Evolutionary conservation across 2,329 filamentous ascomycete species (phyloP).

Genomic region (Macrophomina tecta): DNA sequence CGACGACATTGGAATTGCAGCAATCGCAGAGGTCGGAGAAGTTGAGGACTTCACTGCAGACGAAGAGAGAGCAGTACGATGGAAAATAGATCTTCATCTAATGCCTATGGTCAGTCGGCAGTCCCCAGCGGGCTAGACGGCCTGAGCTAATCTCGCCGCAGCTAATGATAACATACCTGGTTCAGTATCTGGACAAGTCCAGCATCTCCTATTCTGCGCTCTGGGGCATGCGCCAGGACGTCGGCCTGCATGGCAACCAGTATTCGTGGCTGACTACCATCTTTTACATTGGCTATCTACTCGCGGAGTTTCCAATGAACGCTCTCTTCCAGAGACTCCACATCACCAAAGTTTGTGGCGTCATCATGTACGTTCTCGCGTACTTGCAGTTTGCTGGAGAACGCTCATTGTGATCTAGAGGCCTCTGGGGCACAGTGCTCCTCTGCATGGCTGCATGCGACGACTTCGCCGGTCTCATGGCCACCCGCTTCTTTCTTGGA

Average conservation of each 20-base stretch:
- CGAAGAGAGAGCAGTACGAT: conserved; percentile 57
- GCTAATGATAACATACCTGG: conserved; percentile 33
- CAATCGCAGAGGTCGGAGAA: not conserved
- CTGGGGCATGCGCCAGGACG: conserved; percentile 34
- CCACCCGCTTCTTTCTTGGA: conserved; percentile 69
- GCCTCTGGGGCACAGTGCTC: conserved; percentile 19
- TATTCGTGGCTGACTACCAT: conserved; percentile 38
- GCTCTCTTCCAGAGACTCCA: conserved; percentile 28
- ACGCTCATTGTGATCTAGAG: not conserved
- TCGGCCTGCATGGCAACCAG: conserved; percentile 34
- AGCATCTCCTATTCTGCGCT: conserved; percentile 34
- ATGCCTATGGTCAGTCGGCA: conserved; percentile 1
- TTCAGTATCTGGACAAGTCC: conserved; percentile 34
- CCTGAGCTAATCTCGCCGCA: conserved; percentile 21
- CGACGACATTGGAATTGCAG: conserved; percentile 12
- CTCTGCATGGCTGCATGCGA: conserved; percentile 21
- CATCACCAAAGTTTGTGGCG: conserved; percentile 46
- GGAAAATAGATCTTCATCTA: conserved; percentile 54
- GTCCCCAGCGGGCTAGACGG: not conserved
- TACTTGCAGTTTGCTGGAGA: not conserved
- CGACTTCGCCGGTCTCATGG: conserved; percentile 43
- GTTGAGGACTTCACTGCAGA: conserved; percentile 50
- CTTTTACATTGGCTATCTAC: conserved; percentile 33
- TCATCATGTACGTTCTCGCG: conserved; percentile 51
- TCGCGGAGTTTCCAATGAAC: conserved; percentile 25